Evolutionary conservation across 345 rosid species (phyloP).

Genomic region (Arabis alpina): DNA sequence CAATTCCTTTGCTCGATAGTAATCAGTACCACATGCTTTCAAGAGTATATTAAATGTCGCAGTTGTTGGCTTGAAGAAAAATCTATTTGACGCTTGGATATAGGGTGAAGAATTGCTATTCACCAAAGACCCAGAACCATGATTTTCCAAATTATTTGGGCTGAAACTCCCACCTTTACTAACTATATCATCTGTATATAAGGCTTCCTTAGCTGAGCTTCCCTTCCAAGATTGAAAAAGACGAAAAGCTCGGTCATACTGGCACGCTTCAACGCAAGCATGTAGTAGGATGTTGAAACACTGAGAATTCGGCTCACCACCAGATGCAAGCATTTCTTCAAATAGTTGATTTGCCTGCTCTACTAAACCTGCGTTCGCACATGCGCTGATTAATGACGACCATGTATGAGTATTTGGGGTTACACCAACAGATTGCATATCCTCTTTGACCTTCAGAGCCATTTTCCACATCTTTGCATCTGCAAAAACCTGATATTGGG

Average conservation of each 20-base stretch:
- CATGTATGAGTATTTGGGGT: conserved; percentile 76
- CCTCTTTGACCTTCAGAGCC: conserved; percentile 84
- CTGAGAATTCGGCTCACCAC: conserved; percentile 81
- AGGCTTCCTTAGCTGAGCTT: conserved; percentile 42
- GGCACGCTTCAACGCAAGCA: conserved; percentile 90
- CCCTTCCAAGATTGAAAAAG: conserved; percentile 75
- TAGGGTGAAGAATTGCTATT: conserved; percentile 44
- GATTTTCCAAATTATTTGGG: conserved; percentile 26
- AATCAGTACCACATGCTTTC: conserved; percentile 87
- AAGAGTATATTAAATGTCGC: conserved; percentile 77
- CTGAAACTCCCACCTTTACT: conserved; percentile 27
- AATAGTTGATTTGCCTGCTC: conserved; percentile 76
- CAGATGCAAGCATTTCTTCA: conserved; percentile 85
- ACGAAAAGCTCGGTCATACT: conserved; percentile 93
- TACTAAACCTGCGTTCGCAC: conserved; percentile 87
- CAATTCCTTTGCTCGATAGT: conserved; percentile 65
- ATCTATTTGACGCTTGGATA: conserved; percentile 50
- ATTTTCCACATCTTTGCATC: conserved; percentile 91
- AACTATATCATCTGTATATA: conserved; percentile 33
- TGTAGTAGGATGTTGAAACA: conserved; percentile 86
- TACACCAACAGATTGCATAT: conserved; percentile 77
- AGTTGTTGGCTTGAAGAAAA: conserved; percentile 69
- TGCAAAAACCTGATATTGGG: conserved; percentile 69
- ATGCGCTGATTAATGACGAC: conserved; percentile 92
- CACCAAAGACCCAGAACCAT: conserved; percentile 29